Base-by-base conservation (phyloP, 2,329 filamentous ascomycete species). In the Macrophomina tecta region DNA sequence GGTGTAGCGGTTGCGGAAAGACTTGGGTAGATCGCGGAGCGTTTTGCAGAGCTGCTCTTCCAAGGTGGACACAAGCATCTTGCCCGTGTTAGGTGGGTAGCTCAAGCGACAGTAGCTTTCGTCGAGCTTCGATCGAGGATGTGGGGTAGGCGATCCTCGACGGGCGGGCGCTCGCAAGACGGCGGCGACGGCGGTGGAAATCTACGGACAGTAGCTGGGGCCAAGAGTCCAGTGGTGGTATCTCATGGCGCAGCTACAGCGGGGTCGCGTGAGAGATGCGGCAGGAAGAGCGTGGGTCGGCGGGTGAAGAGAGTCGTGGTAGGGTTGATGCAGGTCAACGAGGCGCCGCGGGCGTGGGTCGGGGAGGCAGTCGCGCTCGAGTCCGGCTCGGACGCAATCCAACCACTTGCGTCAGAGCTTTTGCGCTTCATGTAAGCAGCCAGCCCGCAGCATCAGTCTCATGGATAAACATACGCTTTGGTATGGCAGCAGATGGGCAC, bases 21-120 rank as follows among this genome's bases (percentile, higher is more conserved):
- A 84, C 71, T 84, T 83, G 66, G 95, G 94, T 74, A 96, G 87
- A 74, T 90, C 87, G 77, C 91, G 88, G 74, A 99, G 87, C 74
- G 92, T 89, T 78, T 91, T 87, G 78, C 91, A 94, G 80, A 98
- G 91, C 83, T 91, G 89, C 81, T 86, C 89, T 85, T 97, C 93
- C 73, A 84, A 82, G 74, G 81, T 78, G 68, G 82, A 81, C 70
- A 84, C 77, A 73, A 84, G 81, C 77, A 81, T 81, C 66, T 75
- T 75, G 69, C 64, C 34, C 56, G 8, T 12, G 48, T n/a, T 46
- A 30, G 56, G 65, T 36, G n/a, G 32, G 30, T 32, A 52, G 46
- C 46, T 64, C 28, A 48, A 63, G 45, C 28, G 12, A 36, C 23
- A 38, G 32, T 49, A 65, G 53, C 64, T 61, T 61, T 51, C 30